phyloP scores from a whole-genome alignment of 139 green algal species.

The Coelastrella sp. region DNA sequence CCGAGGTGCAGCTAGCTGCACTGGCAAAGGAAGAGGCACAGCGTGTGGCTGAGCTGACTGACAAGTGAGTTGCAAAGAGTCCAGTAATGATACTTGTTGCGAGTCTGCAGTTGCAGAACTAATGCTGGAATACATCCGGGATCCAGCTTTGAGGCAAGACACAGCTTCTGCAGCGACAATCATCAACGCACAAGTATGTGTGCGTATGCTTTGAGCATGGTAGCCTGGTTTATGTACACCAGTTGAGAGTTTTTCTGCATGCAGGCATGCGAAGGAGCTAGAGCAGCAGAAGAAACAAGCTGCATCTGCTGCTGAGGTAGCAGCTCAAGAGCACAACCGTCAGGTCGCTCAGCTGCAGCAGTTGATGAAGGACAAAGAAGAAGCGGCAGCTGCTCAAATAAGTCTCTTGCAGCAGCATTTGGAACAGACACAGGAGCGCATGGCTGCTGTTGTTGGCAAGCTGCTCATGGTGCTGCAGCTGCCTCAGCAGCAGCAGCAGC shows the following conservation, averaged over 20 bases:
- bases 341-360: conserved; percentile 15
- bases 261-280: conserved; percentile 29
- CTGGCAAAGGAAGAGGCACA: not conserved
- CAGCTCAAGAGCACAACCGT: not conserved
- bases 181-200: not conserved
- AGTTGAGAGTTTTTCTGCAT: too few species aligned
- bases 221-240: too few species aligned
- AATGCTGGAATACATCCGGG: too few species aligned
- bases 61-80: not conserved
- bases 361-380: conserved; percentile 18
- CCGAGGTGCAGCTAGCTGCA: conserved; percentile 15
- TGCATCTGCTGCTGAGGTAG: conserved; percentile 2
- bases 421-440: not conserved
- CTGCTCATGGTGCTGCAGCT: conserved; percentile 3
- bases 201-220: not conserved
- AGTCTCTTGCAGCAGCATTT: not conserved
- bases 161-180: not conserved
- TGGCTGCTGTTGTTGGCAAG: not conserved
- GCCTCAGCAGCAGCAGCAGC: conserved; percentile 28
- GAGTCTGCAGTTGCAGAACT: too few species aligned
- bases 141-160: too few species aligned
- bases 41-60: not conserved
- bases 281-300: conserved; percentile 22
- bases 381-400: not conserved
- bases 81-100: not conserved